phyloP scores from a whole-genome alignment of 805 yeast species.

The Saccharomycopsis amapae region DNA sequence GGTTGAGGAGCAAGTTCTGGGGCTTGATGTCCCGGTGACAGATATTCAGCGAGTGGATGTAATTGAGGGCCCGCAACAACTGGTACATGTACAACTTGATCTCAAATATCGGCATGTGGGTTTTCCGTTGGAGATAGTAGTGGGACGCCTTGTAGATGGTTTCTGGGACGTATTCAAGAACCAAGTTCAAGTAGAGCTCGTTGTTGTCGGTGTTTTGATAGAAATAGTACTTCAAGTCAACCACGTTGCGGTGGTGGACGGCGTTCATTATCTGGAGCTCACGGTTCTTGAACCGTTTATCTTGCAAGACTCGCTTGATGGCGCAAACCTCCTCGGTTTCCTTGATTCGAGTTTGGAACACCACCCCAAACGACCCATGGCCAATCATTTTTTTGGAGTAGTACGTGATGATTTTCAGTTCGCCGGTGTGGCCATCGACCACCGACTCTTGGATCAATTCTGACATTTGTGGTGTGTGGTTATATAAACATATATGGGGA shows the following conservation, averaged over 20 bases:
- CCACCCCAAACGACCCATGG: conserved; percentile 99
- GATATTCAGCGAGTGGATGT: conserved; percentile 63
- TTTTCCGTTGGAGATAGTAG: conserved; percentile 67
- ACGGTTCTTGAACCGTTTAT: conserved; percentile 86
- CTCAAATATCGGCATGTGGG: conserved; percentile 82
- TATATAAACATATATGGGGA: conserved; percentile 23
- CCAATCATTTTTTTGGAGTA: conserved; percentile 88
- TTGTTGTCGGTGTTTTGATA: conserved; percentile 70
- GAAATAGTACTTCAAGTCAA: conserved; percentile 80
- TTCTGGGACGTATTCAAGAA: conserved; percentile 92
- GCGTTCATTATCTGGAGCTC: conserved; percentile 93
- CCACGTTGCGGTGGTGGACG: conserved; percentile 79
- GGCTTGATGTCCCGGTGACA: conserved; percentile 95
- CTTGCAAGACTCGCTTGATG: conserved; percentile 93
- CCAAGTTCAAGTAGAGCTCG: conserved; percentile 76
- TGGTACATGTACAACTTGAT: conserved; percentile 80
- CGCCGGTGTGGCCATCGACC: conserved; percentile 65
- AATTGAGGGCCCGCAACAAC: conserved; percentile 67
- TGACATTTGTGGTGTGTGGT: neutral
- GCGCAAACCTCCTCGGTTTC: conserved; percentile 81
- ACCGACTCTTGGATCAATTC: conserved; percentile 44
- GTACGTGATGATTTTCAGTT: conserved; percentile 55
- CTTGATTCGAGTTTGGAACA: conserved; percentile 75
- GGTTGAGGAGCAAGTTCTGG: conserved; percentile 81
- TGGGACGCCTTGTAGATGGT: conserved; percentile 87